Conservation (phyloP, 2,329 filamentous ascomycete species). For the Neofusicoccum parvum region DNA sequence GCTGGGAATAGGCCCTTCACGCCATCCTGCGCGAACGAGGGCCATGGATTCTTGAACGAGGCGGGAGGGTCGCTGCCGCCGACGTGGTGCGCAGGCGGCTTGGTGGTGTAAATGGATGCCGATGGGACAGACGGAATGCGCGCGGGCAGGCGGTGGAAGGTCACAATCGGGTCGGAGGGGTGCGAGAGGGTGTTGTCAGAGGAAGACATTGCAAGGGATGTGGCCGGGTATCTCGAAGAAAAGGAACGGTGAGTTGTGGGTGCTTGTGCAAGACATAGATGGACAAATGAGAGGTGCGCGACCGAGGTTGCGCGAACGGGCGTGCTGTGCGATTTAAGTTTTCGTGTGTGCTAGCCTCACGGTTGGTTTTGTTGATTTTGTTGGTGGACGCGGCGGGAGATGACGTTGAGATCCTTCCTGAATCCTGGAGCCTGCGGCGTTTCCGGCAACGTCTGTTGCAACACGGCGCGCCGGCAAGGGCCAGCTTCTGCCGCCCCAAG, state of each 20-base stretch:
- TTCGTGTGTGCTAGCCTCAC: not conserved
- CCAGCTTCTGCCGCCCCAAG: conserved; percentile 15
- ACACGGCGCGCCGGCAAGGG: not conserved
- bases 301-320: no score
- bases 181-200: not conserved
- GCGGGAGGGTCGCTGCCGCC: conserved; percentile 48
- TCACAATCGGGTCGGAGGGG: not conserved
- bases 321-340: not conserved
- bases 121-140: not conserved
- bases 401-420: conserved; percentile 8
- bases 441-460: not conserved
- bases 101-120: not conserved
- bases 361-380: not conserved
- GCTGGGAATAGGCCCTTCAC: conserved; percentile 29
- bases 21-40: conserved; percentile 37
- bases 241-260: no score
- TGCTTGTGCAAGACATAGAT: no score
- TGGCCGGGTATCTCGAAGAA: not conserved
- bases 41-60: conserved; percentile 54
- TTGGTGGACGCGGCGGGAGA: not conserved
- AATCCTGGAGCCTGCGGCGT: not conserved
- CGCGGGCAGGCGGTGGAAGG: not conserved
- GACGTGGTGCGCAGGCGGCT: conserved; percentile 8
- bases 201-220: not conserved
- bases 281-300: no score